Percentiles rank a stretch among this genome's conserved stretches.
phyloP scores from a whole-genome alignment of 2,329 filamentous ascomycete genomes.

The Colletotrichum sp. region DNA sequence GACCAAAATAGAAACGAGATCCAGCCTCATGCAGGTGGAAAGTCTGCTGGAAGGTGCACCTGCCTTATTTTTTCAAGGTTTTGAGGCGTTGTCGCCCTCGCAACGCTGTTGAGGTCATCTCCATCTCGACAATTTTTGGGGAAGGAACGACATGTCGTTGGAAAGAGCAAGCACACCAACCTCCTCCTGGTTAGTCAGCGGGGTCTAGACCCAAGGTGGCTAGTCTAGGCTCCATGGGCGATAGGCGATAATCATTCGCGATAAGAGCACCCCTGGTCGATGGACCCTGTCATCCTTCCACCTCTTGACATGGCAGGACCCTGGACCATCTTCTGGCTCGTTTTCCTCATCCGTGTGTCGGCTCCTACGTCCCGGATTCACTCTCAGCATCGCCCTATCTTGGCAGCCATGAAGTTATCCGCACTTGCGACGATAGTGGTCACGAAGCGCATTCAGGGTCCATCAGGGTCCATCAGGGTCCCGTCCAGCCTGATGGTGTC shows the following conservation, averaged over 20 bases:
- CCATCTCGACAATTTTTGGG: not conserved
- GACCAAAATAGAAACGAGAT: not conserved
- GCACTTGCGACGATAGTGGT: not conserved
- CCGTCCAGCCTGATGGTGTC: not conserved
- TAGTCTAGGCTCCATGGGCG: not conserved
- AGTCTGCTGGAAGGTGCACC: not conserved
- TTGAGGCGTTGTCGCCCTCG: not conserved
- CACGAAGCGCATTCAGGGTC: not conserved
- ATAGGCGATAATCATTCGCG: not conserved
- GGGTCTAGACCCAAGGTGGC: not conserved
- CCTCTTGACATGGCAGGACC: not conserved
- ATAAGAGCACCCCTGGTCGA: not conserved
- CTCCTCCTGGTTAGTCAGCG: not conserved
- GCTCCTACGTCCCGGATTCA: not conserved
- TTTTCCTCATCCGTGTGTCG: not conserved
- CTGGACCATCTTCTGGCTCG: not conserved
- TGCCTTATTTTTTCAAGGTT: not conserved
- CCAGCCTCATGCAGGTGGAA: not conserved
- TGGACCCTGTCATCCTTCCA: not conserved
- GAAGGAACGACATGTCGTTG: constrained; percentile 16
- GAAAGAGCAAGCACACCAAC: not conserved
- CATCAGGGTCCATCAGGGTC: not conserved
- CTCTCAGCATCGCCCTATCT: not conserved
- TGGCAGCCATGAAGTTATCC: not conserved
- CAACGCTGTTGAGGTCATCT: not conserved